phyloP scores from a whole-genome alignment of 73 alveolate genomes.

The Blepharisma stoltei region DNA sequence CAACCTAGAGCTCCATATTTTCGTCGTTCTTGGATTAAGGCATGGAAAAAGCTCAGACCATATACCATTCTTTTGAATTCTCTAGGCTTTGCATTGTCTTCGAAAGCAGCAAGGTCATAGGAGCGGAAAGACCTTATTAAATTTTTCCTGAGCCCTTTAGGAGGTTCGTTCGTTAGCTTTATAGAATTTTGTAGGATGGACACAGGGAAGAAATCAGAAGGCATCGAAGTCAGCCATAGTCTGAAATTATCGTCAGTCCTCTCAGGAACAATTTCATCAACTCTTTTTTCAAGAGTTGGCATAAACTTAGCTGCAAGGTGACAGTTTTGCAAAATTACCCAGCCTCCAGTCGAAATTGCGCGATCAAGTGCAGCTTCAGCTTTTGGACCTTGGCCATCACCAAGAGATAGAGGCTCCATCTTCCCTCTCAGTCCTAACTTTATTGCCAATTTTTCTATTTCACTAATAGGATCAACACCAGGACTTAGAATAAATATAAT shows the following conservation, averaged over 20 bases:
- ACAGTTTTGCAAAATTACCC: constrained; percentile 99
- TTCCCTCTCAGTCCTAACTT: constrained; percentile 64
- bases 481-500: constrained; percentile 98
- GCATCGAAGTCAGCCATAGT: constrained; percentile 98
- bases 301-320: constrained; percentile 98
- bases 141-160: constrained; percentile 97
- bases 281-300: constrained; percentile 96
- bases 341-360: constrained; percentile 89
- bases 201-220: constrained; percentile 98
- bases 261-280: constrained; percentile 93
- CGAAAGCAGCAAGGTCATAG: constrained; percentile 53
- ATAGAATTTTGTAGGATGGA: constrained; percentile 97
- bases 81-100: constrained; percentile 88
- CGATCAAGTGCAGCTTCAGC: constrained; percentile 95
- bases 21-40: constrained; percentile 97
- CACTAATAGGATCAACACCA: constrained; percentile 98
- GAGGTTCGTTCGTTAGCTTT: constrained; percentile 99
- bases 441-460: constrained; percentile 85
- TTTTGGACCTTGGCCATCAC: constrained; percentile 96
- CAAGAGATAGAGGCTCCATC: constrained; percentile 84
- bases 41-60: constrained; percentile 99
- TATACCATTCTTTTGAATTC: constrained; percentile 93
- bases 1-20: constrained; percentile 99
- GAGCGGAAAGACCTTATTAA: constrained; percentile 86
- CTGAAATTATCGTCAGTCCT: constrained; percentile 98